phyloP scores from a whole-genome alignment of 108 stramenopile species.

The Nannochloropsis granulata region DNA sequence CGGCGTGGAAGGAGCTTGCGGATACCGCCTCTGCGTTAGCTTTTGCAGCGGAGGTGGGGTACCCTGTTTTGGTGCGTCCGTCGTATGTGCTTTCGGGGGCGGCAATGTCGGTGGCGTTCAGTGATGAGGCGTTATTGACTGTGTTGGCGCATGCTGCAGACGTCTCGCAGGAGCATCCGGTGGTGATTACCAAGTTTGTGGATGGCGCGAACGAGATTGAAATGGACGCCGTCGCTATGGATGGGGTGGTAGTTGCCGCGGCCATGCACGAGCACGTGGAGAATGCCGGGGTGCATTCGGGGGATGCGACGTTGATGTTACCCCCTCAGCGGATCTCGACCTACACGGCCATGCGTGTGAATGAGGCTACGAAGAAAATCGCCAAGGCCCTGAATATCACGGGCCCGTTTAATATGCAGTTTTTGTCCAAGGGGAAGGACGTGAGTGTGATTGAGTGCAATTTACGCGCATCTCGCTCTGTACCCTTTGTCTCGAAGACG shows the following conservation, averaged over 20 bases:
- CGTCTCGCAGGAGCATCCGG: conserved; percentile 88
- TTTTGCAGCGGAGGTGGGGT: conserved; percentile 58
- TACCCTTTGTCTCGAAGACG: conserved; percentile 98
- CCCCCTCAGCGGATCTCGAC: conserved; percentile 54
- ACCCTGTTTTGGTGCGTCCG: conserved; percentile 81
- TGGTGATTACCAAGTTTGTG: conserved; percentile 92
- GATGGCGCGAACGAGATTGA: conserved; percentile 88
- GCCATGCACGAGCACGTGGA: conserved; percentile 96
- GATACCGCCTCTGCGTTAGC: conserved; percentile 58
- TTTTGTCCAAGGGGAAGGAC: conserved; percentile 83
- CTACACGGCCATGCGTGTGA: conserved; percentile 49
- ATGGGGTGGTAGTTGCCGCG: conserved; percentile 75
- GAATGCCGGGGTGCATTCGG: conserved; percentile 95
- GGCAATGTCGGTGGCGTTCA: conserved; percentile 90
- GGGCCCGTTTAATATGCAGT: conserved; percentile 97
- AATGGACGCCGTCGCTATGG: conserved; percentile 84
- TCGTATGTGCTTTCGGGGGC: conserved; percentile 94
- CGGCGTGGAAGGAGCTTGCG: conserved; percentile 82
- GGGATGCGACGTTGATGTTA: conserved; percentile 27
- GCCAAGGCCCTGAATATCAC: conserved; percentile 86
- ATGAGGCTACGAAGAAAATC: conserved; percentile 72
- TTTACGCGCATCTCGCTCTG: conserved; percentile 86
- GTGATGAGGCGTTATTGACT: conserved; percentile 66
- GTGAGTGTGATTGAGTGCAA: conserved; percentile 97
- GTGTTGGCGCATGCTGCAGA: conserved; percentile 71